These are phyloP conservation scores for Cotoneaster glaucophyllus DNA, from an alignment of 306 rosid genomes.

Conservation along the genomic window DNA sequence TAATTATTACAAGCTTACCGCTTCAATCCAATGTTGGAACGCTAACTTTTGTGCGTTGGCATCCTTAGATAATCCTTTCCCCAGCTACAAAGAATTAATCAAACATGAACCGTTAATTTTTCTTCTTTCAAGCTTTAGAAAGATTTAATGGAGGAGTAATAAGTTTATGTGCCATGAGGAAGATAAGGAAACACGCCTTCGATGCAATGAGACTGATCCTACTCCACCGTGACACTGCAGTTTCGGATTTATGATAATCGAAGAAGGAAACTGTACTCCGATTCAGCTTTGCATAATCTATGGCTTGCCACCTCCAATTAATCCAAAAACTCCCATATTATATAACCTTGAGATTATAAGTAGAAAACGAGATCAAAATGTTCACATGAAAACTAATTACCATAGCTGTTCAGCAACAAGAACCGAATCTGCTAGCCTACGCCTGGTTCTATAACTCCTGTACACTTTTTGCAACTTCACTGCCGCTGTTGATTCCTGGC, in stretches of 20 bases:
- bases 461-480: conserved; percentile 45
- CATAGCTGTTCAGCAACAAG: conserved; percentile 36
- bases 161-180: not conserved
- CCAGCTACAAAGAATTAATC: conserved; percentile 29
- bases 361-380: not conserved
- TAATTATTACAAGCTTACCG: conserved; percentile 19
- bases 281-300: conserved; percentile 23
- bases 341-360: too few relatives aligned
- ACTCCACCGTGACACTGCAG: conserved; percentile 23
- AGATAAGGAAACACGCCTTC: conserved; percentile 9
- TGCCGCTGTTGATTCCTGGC: conserved; percentile 21
- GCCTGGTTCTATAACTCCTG: conserved; percentile 32
- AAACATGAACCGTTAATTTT: not conserved
- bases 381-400: not conserved
- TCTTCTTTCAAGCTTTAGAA: too few relatives aligned
- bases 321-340: too few relatives aligned
- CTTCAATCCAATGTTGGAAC: conserved; percentile 47
- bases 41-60: conserved; percentile 41
- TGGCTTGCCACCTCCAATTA: conserved; percentile 23
- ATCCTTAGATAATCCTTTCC: conserved; percentile 32
- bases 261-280: conserved; percentile 24
- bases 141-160: not conserved
- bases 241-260: conserved; percentile 21
- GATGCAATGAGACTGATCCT: conserved; percentile 30
- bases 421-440: conserved; percentile 38